phyloP scores from a whole-genome alignment of 208 protist genomes.

The Leishmania major region DNA sequence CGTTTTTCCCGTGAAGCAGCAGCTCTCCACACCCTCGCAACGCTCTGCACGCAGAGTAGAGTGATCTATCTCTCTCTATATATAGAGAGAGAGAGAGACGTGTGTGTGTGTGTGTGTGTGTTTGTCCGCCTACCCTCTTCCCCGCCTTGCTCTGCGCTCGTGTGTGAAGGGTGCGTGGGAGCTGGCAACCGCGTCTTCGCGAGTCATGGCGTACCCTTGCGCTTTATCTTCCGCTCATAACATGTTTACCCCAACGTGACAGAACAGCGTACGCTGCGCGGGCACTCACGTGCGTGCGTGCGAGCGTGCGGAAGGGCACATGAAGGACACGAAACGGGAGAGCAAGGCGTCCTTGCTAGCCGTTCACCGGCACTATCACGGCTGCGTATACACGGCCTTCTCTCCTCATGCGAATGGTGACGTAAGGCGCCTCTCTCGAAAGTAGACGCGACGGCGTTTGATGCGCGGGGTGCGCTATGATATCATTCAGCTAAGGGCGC shows the following conservation, averaged over 20 bases:
- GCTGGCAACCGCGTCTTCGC: background rate
- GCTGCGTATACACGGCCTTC: background rate
- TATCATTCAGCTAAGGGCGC: background rate
- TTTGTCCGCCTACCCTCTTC: background rate
- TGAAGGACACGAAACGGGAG: background rate
- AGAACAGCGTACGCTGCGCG: background rate
- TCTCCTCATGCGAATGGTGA: background rate
- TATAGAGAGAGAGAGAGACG: too few relatives aligned
- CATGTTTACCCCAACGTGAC: background rate
- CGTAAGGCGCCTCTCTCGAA: background rate
- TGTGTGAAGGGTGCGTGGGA: background rate
- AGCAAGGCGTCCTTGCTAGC: background rate
- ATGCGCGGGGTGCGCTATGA: too few relatives aligned
- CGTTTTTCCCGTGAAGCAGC: too few relatives aligned
- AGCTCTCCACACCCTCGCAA: background rate
- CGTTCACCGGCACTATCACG: background rate
- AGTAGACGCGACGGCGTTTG: too few relatives aligned
- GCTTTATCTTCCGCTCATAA: background rate
- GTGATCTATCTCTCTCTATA: background rate
- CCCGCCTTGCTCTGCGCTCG: background rate
- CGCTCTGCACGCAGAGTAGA: background rate
- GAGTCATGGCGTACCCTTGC: background rate
- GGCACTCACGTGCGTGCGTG: background rate
- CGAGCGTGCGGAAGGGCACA: background rate
- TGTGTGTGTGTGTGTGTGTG: background rate